A percentile compares a stretch with the other conserved stretches of the same genome.
Evolutionary conservation across 208 protist genomes (phyloP).

Genomic region (Crithidia fasciculata): DNA sequence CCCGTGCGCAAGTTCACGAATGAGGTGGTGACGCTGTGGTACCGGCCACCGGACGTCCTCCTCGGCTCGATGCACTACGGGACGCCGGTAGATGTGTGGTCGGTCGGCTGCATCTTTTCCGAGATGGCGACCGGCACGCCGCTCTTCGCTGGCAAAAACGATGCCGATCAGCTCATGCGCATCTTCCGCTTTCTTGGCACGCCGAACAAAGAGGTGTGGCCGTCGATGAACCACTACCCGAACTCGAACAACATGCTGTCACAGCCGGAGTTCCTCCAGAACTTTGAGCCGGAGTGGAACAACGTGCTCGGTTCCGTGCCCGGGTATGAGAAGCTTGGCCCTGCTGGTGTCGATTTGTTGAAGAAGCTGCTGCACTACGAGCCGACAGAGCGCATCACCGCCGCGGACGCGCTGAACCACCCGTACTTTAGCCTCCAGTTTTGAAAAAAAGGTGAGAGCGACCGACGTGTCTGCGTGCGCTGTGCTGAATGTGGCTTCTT

Average conservation of each 20-base stretch:
- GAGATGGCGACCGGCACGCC: slow-evolving; percentile 93
- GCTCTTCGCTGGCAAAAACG: slow-evolving; percentile 96
- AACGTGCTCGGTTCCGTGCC: slow-evolving; percentile 48
- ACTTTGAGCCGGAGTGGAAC: slow-evolving; percentile 54
- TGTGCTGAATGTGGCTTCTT: too few relatives aligned
- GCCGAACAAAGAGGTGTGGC: slow-evolving; percentile 94
- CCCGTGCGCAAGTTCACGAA: slow-evolving; percentile 87
- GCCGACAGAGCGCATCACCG: slow-evolving; percentile 72
- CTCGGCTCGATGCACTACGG: slow-evolving; percentile 90
- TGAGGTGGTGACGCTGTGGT: slow-evolving; percentile 96
- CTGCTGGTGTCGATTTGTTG: slow-evolving; percentile 71
- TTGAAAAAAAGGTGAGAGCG: slow-evolving; percentile 22
- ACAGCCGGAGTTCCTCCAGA: slow-evolving; percentile 70
- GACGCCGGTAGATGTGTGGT: slow-evolving; percentile 93
- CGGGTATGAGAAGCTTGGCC: slow-evolving; percentile 69
- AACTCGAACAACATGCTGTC: slow-evolving; percentile 84
- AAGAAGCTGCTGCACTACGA: slow-evolving; percentile 74
- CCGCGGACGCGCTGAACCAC: slow-evolving; percentile 85
- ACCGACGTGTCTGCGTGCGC: too few relatives aligned
- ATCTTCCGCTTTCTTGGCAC: slow-evolving; percentile 96
- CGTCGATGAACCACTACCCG: slow-evolving; percentile 82
- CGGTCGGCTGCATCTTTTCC: slow-evolving; percentile 94
- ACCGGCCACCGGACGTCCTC: slow-evolving; percentile 94
- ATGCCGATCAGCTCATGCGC: slow-evolving; percentile 95
- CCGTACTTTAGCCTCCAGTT: slow-evolving; percentile 81